A percentile compares a stretch with the other conserved stretches of the same genome.
phyloP scores from a whole-genome alignment of 805 yeast species.

The Cyberlindnera sargentensis region DNA sequence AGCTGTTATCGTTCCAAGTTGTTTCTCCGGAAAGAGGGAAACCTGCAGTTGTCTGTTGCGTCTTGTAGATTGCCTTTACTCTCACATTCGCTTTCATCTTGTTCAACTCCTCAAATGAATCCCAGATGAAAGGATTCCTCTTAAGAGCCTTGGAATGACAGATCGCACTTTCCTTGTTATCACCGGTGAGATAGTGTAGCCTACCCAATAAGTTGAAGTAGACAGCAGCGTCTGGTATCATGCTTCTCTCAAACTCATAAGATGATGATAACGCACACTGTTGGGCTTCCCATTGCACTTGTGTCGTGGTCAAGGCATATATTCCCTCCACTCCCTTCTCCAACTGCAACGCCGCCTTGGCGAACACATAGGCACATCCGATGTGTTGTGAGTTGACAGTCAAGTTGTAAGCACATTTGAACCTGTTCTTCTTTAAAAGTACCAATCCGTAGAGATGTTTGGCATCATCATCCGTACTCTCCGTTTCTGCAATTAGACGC shows the following conservation, averaged over 20 bases:
- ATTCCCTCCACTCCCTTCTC: conserved; percentile 57
- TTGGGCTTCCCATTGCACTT: conserved; percentile 29
- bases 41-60: conserved; percentile 5
- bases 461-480: conserved; percentile 37
- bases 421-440: conserved; percentile 49
- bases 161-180: conserved; percentile 55
- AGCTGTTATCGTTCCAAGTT: conserved; percentile 1
- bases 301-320: conserved; percentile 35
- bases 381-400: conserved; percentile 44
- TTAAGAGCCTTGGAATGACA: conserved; percentile 64
- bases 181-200: conserved; percentile 51
- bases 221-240: conserved; percentile 63
- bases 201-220: conserved; percentile 65
- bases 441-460: conserved; percentile 65
- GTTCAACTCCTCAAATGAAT: conserved; percentile 73
- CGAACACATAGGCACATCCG: conserved; percentile 75
- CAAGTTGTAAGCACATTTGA: conserved; percentile 53
- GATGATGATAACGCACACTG: conserved; percentile 14
- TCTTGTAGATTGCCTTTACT: conserved; percentile 46
- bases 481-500: conserved; percentile 57
- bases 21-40: conserved; percentile 9
- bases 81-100: conserved; percentile 64
- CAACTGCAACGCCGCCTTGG: conserved; percentile 54
- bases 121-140: conserved; percentile 77
- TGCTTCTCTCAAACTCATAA: conserved; percentile 32